Conservation (phyloP, 805 yeast genomes). For the Zygosaccharomyces siamensis region DNA sequence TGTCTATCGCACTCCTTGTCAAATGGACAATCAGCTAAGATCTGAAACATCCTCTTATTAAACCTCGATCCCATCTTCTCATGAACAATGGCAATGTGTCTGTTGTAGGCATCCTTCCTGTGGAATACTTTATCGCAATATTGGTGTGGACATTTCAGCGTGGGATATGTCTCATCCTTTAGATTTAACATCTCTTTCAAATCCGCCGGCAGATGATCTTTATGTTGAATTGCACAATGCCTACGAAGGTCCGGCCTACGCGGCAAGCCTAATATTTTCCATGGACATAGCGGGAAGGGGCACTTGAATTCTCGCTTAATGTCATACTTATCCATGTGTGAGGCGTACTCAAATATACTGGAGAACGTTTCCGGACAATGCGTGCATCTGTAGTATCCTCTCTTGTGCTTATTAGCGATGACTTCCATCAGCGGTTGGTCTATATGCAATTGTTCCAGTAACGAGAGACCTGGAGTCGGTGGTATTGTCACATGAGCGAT, state of each 20-base stretch:
- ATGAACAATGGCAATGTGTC: constrained; percentile 53
- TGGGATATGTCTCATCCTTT: constrained; percentile 30
- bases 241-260: constrained; percentile 46
- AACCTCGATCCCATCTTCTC: constrained; percentile 38
- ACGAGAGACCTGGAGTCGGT: constrained; percentile 12
- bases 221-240: constrained; percentile 48
- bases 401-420: constrained; percentile 34
- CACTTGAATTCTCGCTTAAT: constrained; percentile 42
- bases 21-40: constrained; percentile 26
- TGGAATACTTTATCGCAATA: constrained; percentile 46
- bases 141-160: constrained; percentile 30
- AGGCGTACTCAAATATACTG: constrained; percentile 37
- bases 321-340: constrained; percentile 42
- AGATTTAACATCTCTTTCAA: constrained; percentile 28
- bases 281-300: constrained; percentile 44
- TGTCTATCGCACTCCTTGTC: constrained; percentile 13
- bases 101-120: constrained; percentile 48
- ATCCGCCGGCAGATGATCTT: constrained; percentile 27
- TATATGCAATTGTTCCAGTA: constrained; percentile 26
- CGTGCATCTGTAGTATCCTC: constrained; percentile 44
- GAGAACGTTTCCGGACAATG: constrained; percentile 43
- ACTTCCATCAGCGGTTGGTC: constrained; percentile 31
- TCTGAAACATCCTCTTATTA: constrained; percentile 34
- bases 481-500: constrained; percentile 1
- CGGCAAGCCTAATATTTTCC: constrained; percentile 46